Percentiles rank a stretch among this genome's conserved stretches.
These are phyloP conservation scores for Coprinopsis marcescibilis DNA, from an alignment of 768 basidiomycete genomes.

Conservation along the genomic window DNA sequence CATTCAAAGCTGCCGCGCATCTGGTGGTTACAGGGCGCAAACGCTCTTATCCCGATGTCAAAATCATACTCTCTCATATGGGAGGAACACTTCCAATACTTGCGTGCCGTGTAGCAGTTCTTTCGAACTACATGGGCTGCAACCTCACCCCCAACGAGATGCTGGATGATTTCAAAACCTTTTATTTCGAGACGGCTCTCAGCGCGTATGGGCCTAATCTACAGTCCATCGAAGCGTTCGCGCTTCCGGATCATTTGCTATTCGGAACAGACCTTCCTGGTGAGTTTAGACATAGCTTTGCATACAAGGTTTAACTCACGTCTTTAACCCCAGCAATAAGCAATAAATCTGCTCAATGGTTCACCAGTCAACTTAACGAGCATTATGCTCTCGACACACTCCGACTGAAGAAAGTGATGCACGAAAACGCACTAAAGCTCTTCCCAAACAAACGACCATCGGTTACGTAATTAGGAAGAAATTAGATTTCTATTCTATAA, in stretches of 20 bases:
- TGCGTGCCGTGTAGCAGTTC: conserved; percentile 61
- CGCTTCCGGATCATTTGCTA: conserved; percentile 45
- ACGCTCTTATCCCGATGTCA: conserved; percentile 52
- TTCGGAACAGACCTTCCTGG: conserved; percentile 80
- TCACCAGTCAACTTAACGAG: conserved; percentile 44
- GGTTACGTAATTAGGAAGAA: background rate
- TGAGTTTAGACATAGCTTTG: conserved; percentile 21
- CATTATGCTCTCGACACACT: conserved; percentile 37
- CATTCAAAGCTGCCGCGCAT: conserved; percentile 75
- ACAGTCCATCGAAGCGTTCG: conserved; percentile 44
- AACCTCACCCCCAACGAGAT: conserved; percentile 58
- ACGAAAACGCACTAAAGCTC: conserved; percentile 45
- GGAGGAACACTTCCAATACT: conserved; percentile 66
- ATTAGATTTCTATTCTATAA: background rate
- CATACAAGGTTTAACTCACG: background rate
- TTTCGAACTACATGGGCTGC: conserved; percentile 69
- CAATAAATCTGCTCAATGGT: conserved; percentile 54
- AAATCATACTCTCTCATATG: conserved; percentile 67
- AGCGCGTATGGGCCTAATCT: conserved; percentile 51
- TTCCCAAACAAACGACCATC: conserved; percentile 28
- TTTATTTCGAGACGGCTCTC: conserved; percentile 73
- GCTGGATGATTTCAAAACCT: conserved; percentile 59
- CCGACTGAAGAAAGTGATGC: conserved; percentile 39
- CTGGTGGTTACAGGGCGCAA: conserved; percentile 68
- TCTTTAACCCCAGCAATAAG: conserved; percentile 45